A percentile compares a stretch with the other conserved stretches of the same genome.
Conservation (phyloP, 2,329 filamentous ascomycete genomes). For the Verticillium nonalfalfae region DNA sequence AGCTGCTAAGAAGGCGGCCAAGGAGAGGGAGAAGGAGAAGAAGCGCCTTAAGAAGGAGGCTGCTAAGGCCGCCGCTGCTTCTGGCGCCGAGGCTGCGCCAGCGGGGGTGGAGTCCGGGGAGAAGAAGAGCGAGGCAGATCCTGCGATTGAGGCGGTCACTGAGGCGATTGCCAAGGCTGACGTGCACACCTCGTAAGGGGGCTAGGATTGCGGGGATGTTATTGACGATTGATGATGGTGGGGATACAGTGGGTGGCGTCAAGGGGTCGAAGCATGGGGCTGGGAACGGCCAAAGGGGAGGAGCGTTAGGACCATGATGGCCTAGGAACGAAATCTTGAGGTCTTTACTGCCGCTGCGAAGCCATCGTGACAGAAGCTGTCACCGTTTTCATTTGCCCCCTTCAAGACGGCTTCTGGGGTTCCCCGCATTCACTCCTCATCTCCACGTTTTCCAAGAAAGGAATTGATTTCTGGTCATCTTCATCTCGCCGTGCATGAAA, state of each 20-base stretch:
- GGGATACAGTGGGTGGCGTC: not conserved
- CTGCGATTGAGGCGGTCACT: conserved; percentile 16
- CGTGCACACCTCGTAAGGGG: conserved; percentile 14
- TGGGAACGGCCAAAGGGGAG: not conserved
- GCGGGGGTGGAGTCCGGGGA: conserved; percentile 15
- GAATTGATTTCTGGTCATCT: not conserved
- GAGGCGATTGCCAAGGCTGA: conserved; percentile 18
- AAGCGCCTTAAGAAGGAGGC: conserved; percentile 33
- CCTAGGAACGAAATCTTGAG: too few relatives aligned
- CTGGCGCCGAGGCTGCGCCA: not conserved
- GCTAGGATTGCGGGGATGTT: not conserved
- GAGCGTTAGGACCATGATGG: too few relatives aligned
- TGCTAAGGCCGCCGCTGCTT: conserved; percentile 16
- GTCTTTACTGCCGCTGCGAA: not conserved
- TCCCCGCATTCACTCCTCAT: not conserved
- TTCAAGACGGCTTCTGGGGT: not conserved
- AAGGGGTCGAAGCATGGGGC: not conserved
- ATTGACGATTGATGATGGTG: not conserved
- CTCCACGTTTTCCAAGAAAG: not conserved
- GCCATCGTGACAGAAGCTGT: not conserved
- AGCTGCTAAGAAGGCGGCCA: conserved; percentile 43
- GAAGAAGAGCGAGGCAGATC: conserved; percentile 16
- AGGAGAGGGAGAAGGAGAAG: conserved; percentile 43
- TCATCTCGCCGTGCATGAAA: not conserved
- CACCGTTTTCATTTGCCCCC: not conserved